phyloP scores from a whole-genome alignment of 2,329 filamentous ascomycete genomes.

The Colletotrichum tofieldiae region DNA sequence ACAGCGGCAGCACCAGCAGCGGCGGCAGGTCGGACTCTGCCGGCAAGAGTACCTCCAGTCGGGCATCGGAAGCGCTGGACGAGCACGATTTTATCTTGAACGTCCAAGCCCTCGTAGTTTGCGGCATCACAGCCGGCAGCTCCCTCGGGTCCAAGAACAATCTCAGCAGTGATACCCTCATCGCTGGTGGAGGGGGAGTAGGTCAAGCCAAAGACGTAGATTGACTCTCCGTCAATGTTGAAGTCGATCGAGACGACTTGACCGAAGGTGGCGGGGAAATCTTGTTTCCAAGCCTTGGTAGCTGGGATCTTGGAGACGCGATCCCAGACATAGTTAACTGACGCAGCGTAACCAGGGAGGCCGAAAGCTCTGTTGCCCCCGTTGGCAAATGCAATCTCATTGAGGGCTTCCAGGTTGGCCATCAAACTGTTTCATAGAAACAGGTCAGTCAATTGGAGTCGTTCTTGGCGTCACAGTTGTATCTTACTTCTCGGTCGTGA shows the following conservation, averaged over 20 bases:
- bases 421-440: constrained; percentile 54
- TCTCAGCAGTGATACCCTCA: constrained; percentile 57
- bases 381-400: constrained; percentile 63
- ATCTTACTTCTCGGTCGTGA: constrained; percentile 42
- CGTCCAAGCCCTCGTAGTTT: constrained; percentile 49
- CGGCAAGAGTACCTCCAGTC: constrained; percentile 52
- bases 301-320: constrained; percentile 58
- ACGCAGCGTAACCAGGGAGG: constrained; percentile 64
- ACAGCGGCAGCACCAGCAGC: constrained; percentile 51
- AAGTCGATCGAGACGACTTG: constrained; percentile 41
- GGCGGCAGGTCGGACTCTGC: constrained; percentile 49
- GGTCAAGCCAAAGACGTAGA: constrained; percentile 55
- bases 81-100: constrained; percentile 52
- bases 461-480: no score
- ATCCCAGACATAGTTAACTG: constrained; percentile 65
- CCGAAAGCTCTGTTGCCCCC: constrained; percentile 70
- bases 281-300: constrained; percentile 61
- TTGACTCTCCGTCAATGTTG: constrained; percentile 46
- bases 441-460: constrained; percentile 3
- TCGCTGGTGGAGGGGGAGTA: constrained; percentile 64
- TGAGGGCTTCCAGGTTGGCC: constrained; percentile 62
- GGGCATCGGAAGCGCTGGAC: constrained; percentile 53
- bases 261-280: constrained; percentile 58
- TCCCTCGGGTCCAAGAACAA: constrained; percentile 50
- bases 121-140: constrained; percentile 47